phyloP scores from a whole-genome alignment of 345 rosid genomes.

The Murraya koenigii region DNA sequence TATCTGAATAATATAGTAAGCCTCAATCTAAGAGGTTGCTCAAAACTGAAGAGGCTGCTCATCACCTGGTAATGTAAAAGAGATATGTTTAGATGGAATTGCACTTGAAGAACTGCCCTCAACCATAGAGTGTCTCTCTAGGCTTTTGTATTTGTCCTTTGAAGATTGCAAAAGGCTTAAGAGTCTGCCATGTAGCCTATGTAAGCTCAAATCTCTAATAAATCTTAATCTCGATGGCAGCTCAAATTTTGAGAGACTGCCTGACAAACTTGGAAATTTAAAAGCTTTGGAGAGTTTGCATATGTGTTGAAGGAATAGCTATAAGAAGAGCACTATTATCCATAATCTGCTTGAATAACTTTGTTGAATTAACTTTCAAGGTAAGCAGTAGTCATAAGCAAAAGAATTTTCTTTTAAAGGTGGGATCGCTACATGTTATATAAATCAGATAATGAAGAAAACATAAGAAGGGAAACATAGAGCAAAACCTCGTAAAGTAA shows the following conservation, averaged over 20 bases:
- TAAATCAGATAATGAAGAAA: too few relatives aligned
- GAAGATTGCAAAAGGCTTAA: neutral
- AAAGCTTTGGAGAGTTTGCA: neutral
- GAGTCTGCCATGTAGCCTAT: neutral
- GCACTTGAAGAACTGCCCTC: neutral
- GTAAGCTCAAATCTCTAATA: neutral
- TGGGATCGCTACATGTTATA: too few relatives aligned
- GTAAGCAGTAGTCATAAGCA: too few relatives aligned
- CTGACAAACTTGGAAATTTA: neutral
- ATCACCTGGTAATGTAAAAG: neutral
- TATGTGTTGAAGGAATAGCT: too few relatives aligned
- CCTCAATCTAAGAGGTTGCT: neutral
- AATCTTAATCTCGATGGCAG: neutral
- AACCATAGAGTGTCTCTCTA: too few relatives aligned
- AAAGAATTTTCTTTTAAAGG: too few relatives aligned
- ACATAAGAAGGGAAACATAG: too few relatives aligned
- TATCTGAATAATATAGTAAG: too few relatives aligned
- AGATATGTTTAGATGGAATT: neutral
- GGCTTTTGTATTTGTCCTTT: neutral
- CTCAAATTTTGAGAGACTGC: neutral
- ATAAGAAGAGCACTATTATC: too few relatives aligned
- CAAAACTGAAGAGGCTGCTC: neutral
- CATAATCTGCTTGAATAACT: too few relatives aligned
- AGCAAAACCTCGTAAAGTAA: too few relatives aligned
- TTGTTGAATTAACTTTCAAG: too few relatives aligned